phyloP scores from a whole-genome alignment of 2,329 filamentous ascomycete genomes.

The Arthroderma sp. region DNA sequence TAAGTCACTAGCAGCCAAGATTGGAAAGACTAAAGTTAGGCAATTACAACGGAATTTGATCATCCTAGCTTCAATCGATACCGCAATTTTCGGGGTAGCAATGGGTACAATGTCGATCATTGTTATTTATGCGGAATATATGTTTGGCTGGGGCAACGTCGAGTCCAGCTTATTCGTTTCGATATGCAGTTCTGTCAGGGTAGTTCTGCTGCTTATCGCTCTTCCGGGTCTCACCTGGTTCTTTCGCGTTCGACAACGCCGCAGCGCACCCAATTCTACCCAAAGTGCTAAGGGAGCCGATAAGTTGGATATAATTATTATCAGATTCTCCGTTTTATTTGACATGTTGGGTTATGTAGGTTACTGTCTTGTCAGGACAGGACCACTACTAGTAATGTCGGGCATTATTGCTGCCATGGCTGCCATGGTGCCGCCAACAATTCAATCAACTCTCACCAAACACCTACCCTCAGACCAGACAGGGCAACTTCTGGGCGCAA shows the following conservation, averaged over 20 bases:
- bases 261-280: conserved; percentile 7
- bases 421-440: conserved; percentile 70
- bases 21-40: conserved; percentile 45
- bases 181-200: conserved; percentile 62
- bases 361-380: conserved; percentile 53
- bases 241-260: conserved; percentile 40
- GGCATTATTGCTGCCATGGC: conserved; percentile 65
- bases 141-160: conserved; percentile 70
- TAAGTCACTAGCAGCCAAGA: conserved; percentile 17
- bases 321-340: conserved; percentile 61
- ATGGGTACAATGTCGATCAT: conserved; percentile 73
- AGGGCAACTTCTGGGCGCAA: conserved; percentile 78
- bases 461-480: conserved; percentile 73
- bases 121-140: conserved; percentile 67
- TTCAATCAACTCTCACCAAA: conserved; percentile 77
- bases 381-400: conserved; percentile 53
- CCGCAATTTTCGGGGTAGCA: conserved; percentile 64
- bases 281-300: conserved; percentile 58
- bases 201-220: conserved; percentile 58
- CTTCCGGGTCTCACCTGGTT: conserved; percentile 67
- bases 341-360: conserved; percentile 65
- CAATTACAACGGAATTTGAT: conserved; percentile 68
- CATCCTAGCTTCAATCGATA: conserved; percentile 66
- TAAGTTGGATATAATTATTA: conserved; percentile 59
- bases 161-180: conserved; percentile 73